Conservation (phyloP, 345 rosid species). For the Lepidium sativum region DNA sequence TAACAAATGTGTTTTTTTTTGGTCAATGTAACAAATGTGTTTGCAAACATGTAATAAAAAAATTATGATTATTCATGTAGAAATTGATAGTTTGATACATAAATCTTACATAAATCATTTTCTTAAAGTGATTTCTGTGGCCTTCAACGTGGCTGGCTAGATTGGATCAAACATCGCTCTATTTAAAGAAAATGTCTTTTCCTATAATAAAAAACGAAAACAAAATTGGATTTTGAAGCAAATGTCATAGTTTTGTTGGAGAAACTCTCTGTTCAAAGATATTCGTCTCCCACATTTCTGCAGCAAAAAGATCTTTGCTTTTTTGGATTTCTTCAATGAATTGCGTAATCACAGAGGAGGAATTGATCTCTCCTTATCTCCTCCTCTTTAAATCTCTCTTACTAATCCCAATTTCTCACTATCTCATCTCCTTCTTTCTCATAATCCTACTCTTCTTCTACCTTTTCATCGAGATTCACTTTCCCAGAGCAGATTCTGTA, state of each 20-base stretch:
- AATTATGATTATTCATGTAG: too few species aligned
- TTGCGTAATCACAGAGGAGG: conserved; percentile 1
- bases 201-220: too few species aligned
- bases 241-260: not conserved
- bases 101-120: too few species aligned
- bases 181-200: too few species aligned
- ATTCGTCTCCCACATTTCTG: not conserved
- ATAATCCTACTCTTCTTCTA: conserved; percentile 28
- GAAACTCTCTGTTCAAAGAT: not conserved
- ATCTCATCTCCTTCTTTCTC: conserved; percentile 27
- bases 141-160: too few species aligned
- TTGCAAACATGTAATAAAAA: too few species aligned
- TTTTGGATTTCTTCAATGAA: not conserved
- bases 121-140: too few species aligned
- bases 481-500: conserved; percentile 41
- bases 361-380: conserved; percentile 32
- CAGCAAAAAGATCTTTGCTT: not conserved
- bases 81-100: too few species aligned
- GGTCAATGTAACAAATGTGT: too few species aligned
- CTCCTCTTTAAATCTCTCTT: conserved; percentile 37
- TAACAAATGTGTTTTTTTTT: too few species aligned
- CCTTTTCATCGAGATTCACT: conserved; percentile 61
- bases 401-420: conserved; percentile 49
- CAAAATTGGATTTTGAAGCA: not conserved
- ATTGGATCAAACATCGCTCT: too few species aligned